These are phyloP conservation scores for Ulota crispa DNA, from an alignment of 225 moss, liverwort and hornwort genomes.

Conservation along the genomic window DNA sequence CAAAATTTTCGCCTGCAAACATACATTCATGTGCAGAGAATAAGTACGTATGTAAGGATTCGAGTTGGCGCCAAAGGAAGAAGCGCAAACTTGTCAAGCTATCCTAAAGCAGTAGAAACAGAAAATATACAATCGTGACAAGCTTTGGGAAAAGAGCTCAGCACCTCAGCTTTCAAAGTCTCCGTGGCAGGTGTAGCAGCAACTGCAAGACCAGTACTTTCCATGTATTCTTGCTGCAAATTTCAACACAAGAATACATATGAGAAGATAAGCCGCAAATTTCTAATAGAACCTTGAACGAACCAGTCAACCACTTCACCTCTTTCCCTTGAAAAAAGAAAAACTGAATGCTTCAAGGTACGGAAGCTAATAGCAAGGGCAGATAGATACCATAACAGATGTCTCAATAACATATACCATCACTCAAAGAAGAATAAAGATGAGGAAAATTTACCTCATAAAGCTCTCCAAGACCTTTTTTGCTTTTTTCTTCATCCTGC, in stretches of 20 bases:
- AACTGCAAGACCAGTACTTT: constrained; percentile 66
- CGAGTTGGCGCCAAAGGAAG: not conserved
- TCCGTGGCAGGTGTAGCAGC: constrained; percentile 78
- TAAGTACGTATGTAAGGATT: not conserved
- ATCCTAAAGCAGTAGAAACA: not conserved
- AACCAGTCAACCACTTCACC: not conserved
- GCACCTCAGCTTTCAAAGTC: constrained; percentile 72
- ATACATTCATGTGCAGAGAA: not conserved
- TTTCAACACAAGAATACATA: constrained; percentile 3
- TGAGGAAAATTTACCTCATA: constrained; percentile 64
- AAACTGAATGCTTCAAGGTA: not conserved
- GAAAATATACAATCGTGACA: not conserved
- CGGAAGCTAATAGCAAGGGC: not conserved
- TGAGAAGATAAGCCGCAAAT: constrained; percentile 13
- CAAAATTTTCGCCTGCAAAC: constrained; percentile 60
- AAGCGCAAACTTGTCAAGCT: not conserved
- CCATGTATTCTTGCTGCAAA: constrained; percentile 79
- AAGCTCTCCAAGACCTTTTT: constrained; percentile 89
- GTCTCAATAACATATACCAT: not conserved
- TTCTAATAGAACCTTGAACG: not conserved
- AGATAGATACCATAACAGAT: not conserved
- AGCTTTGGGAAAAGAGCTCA: constrained; percentile 1
- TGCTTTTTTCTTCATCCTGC: constrained; percentile 96
- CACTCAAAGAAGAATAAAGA: constrained; percentile 5
- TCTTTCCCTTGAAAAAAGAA: not conserved